Evolutionary conservation across 192 early-diverging fungal genomes (phyloP), one percentile per base, ranked within the genome.

Genomic region (Lunasporangiospora selenospora): DNA sequence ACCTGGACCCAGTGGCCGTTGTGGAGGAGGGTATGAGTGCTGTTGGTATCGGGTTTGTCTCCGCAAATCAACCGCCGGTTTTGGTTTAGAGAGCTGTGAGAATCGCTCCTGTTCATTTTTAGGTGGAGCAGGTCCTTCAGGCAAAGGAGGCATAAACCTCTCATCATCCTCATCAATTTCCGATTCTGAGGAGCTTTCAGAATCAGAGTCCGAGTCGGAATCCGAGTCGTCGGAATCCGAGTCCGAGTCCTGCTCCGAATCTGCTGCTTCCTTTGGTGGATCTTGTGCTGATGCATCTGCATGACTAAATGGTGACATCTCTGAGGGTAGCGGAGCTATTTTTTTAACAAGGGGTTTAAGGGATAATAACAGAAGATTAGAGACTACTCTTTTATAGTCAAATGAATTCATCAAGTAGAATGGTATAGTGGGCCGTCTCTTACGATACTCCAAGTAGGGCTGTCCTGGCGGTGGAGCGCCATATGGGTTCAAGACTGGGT

Each of bases 381-480:
- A n/a, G n/a, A n/a, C n/a, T n/a, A n/a, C n/a, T n/a, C n/a, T n/a
- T n/a, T n/a, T n/a, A n/a, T n/a, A n/a, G n/a, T n/a, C n/a, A n/a
- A n/a, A n/a, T n/a, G n/a, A n/a, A n/a, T n/a, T n/a, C n/a, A n/a
- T n/a, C n/a, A n/a, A n/a, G n/a, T n/a, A n/a, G n/a, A n/a, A n/a
- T n/a, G n/a, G n/a, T n/a, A n/a, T n/a, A n/a, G n/a, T n/a, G n/a
- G n/a, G n/a, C n/a, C n/a, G 15, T 11, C 26, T 38, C 69, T 42
- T 73, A 73, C 69, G 69, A n/a, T 73, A 62, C 44, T 73, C 69
- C 0, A 73, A 49, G 7, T 73, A 73, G 5, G 69, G 69, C 37
- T 62, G 60, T 52, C 69, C 69, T 8, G 69, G 69, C 19, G 69
- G 69, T 24, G 69, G 69, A 15, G 69, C 69, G 34, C 69, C 69